phyloP scores from a whole-genome alignment of 2,329 filamentous ascomycete genomes.

The Sporothrix sp. region DNA sequence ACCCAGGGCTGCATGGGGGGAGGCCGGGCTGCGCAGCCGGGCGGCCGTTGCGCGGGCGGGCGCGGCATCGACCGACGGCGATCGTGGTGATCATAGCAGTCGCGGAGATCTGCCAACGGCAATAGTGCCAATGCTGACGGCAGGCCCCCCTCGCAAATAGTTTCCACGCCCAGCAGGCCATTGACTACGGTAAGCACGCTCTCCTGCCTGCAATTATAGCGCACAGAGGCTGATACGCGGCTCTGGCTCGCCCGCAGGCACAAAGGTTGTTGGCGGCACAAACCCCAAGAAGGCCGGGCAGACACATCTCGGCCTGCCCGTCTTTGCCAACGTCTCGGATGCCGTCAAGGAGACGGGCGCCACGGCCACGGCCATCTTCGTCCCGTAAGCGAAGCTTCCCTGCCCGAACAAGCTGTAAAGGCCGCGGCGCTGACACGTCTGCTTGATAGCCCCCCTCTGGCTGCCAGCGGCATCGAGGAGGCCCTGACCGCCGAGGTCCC shows the following conservation, averaged over 20 bases:
- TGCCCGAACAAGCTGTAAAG: neutral
- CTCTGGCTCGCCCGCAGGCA: conserved; percentile 47
- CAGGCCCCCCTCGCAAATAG: conserved; percentile 35
- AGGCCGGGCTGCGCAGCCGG: too few relatives aligned
- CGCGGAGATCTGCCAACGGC: neutral
- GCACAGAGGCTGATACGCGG: neutral
- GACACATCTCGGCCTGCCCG: conserved; percentile 81
- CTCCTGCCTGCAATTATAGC: too few relatives aligned
- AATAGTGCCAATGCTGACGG: conserved; percentile 6
- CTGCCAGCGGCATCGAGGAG: conserved; percentile 93
- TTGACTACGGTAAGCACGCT: conserved; percentile 77
- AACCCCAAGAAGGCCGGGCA: conserved; percentile 97
- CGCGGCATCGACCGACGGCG: neutral
- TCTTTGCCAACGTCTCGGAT: conserved; percentile 83
- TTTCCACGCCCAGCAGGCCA: conserved; percentile 95
- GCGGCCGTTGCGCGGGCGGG: neutral
- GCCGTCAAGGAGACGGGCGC: conserved; percentile 86
- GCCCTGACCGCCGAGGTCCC: conserved; percentile 87
- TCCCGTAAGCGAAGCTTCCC: conserved; percentile 55
- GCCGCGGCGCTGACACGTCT: conserved; percentile 8
- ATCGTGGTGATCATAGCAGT: neutral
- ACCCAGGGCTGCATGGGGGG: neutral
- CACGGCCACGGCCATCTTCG: conserved; percentile 88
- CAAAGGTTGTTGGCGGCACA: conserved; percentile 93
- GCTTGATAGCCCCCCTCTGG: conserved; percentile 64